Conservation (phyloP, 2,329 filamentous ascomycete species). For the Scedosporium minutisporum region DNA sequence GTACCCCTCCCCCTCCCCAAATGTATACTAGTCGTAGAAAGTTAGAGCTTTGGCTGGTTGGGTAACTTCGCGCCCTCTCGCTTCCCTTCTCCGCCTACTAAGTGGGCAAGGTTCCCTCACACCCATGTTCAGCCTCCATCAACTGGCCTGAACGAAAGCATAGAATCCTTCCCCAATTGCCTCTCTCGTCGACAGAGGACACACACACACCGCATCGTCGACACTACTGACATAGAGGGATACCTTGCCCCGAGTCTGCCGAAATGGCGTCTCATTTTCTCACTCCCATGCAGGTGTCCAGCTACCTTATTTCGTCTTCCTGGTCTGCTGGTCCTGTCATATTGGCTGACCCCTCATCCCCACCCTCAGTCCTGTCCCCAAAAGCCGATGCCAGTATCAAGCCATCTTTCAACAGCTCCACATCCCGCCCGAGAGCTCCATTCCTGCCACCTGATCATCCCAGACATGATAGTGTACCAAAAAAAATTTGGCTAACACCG, state of each 20-base stretch:
- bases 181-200: background rate
- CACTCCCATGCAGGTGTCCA: background rate
- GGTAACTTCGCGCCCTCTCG: background rate
- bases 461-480: background rate
- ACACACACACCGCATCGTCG: background rate
- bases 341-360: background rate
- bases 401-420: background rate
- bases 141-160: background rate
- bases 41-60: background rate
- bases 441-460: background rate
- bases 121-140: background rate
- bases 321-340: background rate
- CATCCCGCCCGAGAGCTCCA: background rate
- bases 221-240: background rate
- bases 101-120: background rate
- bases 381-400: background rate
- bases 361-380: background rate
- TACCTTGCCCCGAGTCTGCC: background rate
- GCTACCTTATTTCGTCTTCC: constrained; percentile 6
- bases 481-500: background rate
- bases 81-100: background rate
- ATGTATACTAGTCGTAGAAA: background rate
- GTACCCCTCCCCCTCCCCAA: background rate
- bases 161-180: background rate
- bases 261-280: constrained; percentile 2